These are phyloP conservation scores for Nemania serpens DNA, from an alignment of 2,329 filamentous ascomycete species.

Conservation along the genomic window DNA sequence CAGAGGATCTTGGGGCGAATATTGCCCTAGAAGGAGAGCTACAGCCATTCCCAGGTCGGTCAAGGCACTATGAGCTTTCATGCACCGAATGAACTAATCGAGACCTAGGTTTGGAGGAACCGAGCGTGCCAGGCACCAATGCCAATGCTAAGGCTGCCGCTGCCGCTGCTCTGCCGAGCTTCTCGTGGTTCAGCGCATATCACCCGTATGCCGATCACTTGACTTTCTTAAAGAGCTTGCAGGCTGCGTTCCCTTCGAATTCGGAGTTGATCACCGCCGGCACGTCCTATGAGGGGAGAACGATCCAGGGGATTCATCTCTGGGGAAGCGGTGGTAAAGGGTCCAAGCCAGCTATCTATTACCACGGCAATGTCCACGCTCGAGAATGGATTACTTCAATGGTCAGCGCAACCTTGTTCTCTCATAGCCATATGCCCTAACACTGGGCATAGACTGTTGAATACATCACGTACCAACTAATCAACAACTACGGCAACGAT, in stretches of 20 bases:
- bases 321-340: slow-evolving; percentile 53
- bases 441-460: slow-evolving; percentile 44
- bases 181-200: slow-evolving; percentile 59
- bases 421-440: slow-evolving; percentile 12
- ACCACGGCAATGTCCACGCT: slow-evolving; percentile 51
- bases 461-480: slow-evolving; percentile 54
- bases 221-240: slow-evolving; percentile 53
- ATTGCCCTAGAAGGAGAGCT: slow-evolving; percentile 42
- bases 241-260: slow-evolving; percentile 50
- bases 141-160: slow-evolving; percentile 33
- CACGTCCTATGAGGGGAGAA: slow-evolving; percentile 50
- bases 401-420: slow-evolving; percentile 17
- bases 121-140: slow-evolving; percentile 9
- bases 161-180: slow-evolving; percentile 41
- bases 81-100: slow-evolving; percentile 6
- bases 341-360: slow-evolving; percentile 54
- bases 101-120: slow-evolving; percentile 28
- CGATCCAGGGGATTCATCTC: slow-evolving; percentile 65
- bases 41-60: slow-evolving; percentile 37
- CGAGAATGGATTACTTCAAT: slow-evolving; percentile 41
- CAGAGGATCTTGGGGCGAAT: slow-evolving; percentile 41
- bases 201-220: slow-evolving; percentile 59
- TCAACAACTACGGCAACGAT: slow-evolving; percentile 50
- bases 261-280: slow-evolving; percentile 55
- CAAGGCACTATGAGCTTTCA: neutral